Conservation (phyloP, 202 grass and related monocot species). For the Zizania palustris region DNA sequence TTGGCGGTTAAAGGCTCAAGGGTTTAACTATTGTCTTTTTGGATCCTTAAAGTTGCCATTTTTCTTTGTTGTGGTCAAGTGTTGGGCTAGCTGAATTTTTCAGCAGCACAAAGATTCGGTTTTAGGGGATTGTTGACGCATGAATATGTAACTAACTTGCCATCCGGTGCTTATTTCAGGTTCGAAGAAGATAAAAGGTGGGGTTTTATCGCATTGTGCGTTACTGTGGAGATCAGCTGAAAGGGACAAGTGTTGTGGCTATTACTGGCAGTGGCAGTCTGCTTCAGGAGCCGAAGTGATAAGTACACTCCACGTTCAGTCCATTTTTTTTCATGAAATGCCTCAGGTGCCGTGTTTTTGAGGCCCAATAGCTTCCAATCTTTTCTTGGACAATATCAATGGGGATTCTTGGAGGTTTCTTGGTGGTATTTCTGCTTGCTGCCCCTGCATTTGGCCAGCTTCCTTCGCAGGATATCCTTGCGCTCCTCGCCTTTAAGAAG, state of each 20-base stretch:
- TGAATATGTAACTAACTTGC: constrained; percentile 33
- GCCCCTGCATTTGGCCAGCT: constrained; percentile 68
- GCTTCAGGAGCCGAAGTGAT: neutral
- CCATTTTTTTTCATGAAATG: constrained; percentile 32
- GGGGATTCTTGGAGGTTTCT: constrained; percentile 52
- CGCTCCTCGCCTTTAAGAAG: constrained; percentile 96
- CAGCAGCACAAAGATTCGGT: constrained; percentile 37
- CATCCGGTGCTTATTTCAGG: constrained; percentile 43
- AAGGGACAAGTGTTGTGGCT: constrained; percentile 42
- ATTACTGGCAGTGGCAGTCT: constrained; percentile 5
- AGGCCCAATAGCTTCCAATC: constrained; percentile 16
- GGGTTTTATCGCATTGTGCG: neutral
- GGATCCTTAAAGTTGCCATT: constrained; percentile 1
- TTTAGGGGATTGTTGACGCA: neutral
- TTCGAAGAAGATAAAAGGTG: constrained; percentile 13
- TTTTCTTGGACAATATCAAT: constrained; percentile 38
- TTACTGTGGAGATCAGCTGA: constrained; percentile 48
- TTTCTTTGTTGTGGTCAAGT: neutral
- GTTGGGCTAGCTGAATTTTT: constrained; percentile 28
- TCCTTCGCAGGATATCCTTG: constrained; percentile 86
- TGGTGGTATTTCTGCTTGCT: constrained; percentile 50
- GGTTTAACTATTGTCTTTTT: neutral
- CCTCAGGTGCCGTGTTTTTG: constrained; percentile 24
- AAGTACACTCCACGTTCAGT: constrained; percentile 10
- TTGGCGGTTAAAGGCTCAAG: constrained; percentile 24